A percentile compares a stretch with the other conserved stretches of the same genome.
phyloP scores from a whole-genome alignment of 352 stramenopile genomes.

The Thalassiosira hispida region DNA sequence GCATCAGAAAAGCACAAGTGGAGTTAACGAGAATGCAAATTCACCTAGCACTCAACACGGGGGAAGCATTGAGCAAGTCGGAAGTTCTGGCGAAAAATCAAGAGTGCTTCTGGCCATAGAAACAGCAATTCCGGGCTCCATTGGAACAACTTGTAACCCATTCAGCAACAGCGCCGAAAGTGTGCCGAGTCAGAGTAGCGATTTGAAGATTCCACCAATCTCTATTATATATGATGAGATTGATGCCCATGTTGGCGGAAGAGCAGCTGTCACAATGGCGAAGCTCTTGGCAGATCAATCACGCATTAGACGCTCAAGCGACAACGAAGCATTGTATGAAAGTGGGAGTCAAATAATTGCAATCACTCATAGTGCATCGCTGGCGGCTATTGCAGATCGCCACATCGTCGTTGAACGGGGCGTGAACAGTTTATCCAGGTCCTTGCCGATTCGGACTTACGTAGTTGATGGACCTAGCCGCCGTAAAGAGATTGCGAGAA shows the following conservation, averaged over 20 bases:
- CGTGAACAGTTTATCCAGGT: conserved; percentile 11
- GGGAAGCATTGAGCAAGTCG: conserved; percentile 76
- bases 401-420: conserved; percentile 83
- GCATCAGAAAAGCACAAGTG: conserved; percentile 49
- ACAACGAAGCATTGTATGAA: background rate
- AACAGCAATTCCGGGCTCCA: conserved; percentile 76
- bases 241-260: conserved; percentile 84
- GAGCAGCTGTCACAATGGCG: conserved; percentile 79
- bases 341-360: conserved; percentile 76
- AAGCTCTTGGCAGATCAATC: conserved; percentile 83
- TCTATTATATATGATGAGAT: conserved; percentile 87
- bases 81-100: conserved; percentile 84
- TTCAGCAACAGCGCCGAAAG: conserved; percentile 18
- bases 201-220: conserved; percentile 54
- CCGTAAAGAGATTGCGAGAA: conserved; percentile 82
- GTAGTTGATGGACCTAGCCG: conserved; percentile 64
- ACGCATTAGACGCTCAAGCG: conserved; percentile 6
- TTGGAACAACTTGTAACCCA: conserved; percentile 51
- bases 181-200: conserved; percentile 7
- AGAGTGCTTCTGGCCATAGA: conserved; percentile 83
- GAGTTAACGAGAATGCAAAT: conserved; percentile 3
- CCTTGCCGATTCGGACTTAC: conserved; percentile 40
- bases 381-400: conserved; percentile 80
- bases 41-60: conserved; percentile 21
- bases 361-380: conserved; percentile 84